These are phyloP conservation scores for Hydrangea macrophylla DNA, from an alignment of 148 eudicot genomes.

Conservation along the genomic window DNA sequence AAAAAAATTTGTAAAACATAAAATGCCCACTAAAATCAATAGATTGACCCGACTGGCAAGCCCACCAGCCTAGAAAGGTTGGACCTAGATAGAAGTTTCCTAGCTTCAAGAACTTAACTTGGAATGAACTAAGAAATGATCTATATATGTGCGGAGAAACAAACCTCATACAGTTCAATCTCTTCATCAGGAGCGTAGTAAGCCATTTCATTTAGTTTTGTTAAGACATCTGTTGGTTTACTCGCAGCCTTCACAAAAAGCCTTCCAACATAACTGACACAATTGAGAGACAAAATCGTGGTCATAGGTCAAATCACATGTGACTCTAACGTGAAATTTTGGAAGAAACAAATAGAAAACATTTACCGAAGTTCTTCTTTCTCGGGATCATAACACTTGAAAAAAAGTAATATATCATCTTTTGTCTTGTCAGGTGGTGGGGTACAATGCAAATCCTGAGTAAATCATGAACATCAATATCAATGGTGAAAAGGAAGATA, in stretches of 20 bases:
- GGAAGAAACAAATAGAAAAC: no score
- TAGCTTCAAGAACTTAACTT: neutral
- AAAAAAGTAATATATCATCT: no score
- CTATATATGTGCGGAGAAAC: neutral
- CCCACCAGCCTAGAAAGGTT: neutral
- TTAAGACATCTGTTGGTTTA: constrained; percentile 27
- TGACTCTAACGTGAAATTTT: no score
- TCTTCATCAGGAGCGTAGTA: constrained; percentile 36
- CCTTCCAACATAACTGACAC: constrained; percentile 30
- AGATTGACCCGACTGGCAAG: neutral
- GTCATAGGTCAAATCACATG: no score
- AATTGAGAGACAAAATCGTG: neutral
- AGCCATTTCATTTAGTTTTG: constrained; percentile 33
- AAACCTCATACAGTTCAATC: constrained; percentile 34
- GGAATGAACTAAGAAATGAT: neutral
- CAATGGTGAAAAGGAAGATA: no score
- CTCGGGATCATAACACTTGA: no score
- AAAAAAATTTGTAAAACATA: no score
- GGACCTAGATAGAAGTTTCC: neutral
- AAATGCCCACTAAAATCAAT: no score
- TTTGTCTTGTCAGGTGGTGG: no score
- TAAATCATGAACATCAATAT: no score
- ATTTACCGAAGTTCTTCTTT: no score
- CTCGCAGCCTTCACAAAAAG: constrained; percentile 29
- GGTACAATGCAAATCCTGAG: no score